These are phyloP conservation scores for Chalciporus pseudorubinellus DNA, from an alignment of 768 basidiomycete species.

Conservation along the genomic window DNA sequence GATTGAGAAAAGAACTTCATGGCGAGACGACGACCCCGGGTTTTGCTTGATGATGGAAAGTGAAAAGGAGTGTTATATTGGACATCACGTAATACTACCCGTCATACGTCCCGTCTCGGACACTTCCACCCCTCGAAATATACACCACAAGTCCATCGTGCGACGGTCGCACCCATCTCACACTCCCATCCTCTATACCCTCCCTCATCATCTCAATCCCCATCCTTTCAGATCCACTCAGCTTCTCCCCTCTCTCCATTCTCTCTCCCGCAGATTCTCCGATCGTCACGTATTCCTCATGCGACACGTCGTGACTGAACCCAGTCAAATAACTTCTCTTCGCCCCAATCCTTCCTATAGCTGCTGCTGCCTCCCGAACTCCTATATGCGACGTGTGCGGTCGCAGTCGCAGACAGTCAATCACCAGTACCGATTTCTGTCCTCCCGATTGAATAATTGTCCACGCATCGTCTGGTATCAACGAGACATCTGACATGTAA, in stretches of 20 bases:
- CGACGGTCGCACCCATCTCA: slow-evolving; percentile 66
- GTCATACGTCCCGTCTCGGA: slow-evolving; percentile 55
- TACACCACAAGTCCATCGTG: slow-evolving; percentile 70
- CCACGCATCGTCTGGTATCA: slow-evolving; percentile 77
- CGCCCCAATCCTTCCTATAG: slow-evolving; percentile 57
- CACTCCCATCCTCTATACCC: slow-evolving; percentile 43
- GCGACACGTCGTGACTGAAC: slow-evolving; percentile 72
- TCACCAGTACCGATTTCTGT: slow-evolving; percentile 53
- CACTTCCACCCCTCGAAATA: slow-evolving; percentile 39
- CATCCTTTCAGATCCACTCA: slow-evolving; percentile 35
- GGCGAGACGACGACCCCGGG: slow-evolving; percentile 41
- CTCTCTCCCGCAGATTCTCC: slow-evolving; percentile 50
- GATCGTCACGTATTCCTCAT: slow-evolving; percentile 74
- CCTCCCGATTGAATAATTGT: slow-evolving; percentile 35
- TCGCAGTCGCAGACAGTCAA: slow-evolving; percentile 71
- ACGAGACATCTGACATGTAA: slow-evolving; percentile 82
- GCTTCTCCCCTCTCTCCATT: slow-evolving; percentile 18
- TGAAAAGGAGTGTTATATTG: neutral
- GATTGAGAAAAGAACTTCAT: slow-evolving; percentile 58
- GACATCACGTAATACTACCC: slow-evolving; percentile 9
- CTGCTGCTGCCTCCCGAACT: slow-evolving; percentile 55
- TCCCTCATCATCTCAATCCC: slow-evolving; percentile 49
- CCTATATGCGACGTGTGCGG: slow-evolving; percentile 81
- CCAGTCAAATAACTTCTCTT: slow-evolving; percentile 69
- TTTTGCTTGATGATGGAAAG: no score